Evolutionary conservation across 345 rosid species (phyloP).

Genomic region (Moricandia arvensis): DNA sequence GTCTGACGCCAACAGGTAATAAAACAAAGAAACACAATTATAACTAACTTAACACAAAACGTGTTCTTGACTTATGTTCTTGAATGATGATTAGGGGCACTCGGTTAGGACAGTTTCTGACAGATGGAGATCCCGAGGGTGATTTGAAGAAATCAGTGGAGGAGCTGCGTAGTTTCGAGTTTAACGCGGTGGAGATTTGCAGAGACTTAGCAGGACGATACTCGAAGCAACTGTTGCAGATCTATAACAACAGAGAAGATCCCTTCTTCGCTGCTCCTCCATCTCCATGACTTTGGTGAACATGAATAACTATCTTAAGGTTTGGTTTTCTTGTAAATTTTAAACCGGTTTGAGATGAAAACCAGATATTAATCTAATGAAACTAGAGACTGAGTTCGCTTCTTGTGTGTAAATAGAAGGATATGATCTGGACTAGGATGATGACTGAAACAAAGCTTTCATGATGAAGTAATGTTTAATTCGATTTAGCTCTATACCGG

Average conservation of each 20-base stretch:
- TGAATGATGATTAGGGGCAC: constrained; percentile 47
- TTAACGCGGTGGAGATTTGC: constrained; percentile 49
- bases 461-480: neutral
- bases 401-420: neutral
- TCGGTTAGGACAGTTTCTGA: constrained; percentile 55
- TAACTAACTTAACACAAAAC: neutral
- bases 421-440: neutral
- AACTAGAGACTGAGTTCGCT: neutral
- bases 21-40: neutral
- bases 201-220: constrained; percentile 49
- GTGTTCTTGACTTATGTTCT: neutral
- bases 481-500: neutral
- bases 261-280: constrained; percentile 47
- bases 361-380: neutral
- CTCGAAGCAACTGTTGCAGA: constrained; percentile 69
- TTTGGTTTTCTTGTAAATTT: neutral
- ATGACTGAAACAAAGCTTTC: too few relatives aligned
- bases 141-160: constrained; percentile 55
- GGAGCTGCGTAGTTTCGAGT: constrained; percentile 48
- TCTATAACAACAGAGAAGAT: constrained; percentile 63
- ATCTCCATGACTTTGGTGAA: constrained; percentile 16
- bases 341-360: neutral
- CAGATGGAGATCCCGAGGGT: constrained; percentile 52
- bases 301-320: neutral
- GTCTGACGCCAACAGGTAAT: constrained; percentile 63